Conservation (phyloP, 2,329 filamentous ascomycete genomes). For the Calonectria honghensis region DNA sequence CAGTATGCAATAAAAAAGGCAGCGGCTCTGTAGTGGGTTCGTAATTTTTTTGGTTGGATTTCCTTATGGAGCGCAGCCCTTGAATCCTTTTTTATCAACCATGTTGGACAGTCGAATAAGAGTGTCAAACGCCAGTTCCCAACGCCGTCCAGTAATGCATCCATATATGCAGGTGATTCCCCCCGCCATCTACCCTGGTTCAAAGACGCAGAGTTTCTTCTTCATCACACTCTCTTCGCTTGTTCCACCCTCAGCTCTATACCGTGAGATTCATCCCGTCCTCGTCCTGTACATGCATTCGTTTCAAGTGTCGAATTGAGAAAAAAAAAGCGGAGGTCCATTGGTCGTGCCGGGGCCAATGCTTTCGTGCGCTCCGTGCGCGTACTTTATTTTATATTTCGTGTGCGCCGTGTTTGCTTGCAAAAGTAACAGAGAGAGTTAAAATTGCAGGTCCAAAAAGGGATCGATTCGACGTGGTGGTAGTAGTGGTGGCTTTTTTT, state of each 20-base stretch:
- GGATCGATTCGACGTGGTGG: neutral
- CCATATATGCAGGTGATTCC: constrained; percentile 35
- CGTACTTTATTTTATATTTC: neutral
- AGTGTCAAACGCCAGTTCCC: constrained; percentile 34
- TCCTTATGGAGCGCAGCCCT: constrained; percentile 25
- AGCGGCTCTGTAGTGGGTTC: constrained; percentile 8
- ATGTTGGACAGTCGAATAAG: constrained; percentile 37
- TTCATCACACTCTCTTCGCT: neutral
- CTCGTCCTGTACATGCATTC: constrained; percentile 5
- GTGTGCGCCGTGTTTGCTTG: neutral
- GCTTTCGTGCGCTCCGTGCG: constrained; percentile 16
- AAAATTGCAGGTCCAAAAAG: neutral
- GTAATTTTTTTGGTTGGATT: constrained; percentile 3
- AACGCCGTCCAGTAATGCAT: constrained; percentile 54
- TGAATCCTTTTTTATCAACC: constrained; percentile 12
- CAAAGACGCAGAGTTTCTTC: constrained; percentile 1
- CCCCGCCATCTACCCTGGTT: constrained; percentile 21
- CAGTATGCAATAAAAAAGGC: constrained; percentile 26
- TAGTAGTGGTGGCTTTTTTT: neutral
- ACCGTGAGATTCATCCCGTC: constrained; percentile 18
- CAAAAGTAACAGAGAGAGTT: neutral
- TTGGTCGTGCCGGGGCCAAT: neutral
- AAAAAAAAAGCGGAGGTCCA: neutral
- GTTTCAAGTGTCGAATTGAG: neutral
- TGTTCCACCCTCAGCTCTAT: neutral